Percentiles rank a stretch among this genome's conserved stretches.
These are phyloP conservation scores for Ganoderma sp. DNA, from an alignment of 1,284 basidiomycete species.

Conservation along the genomic window DNA sequence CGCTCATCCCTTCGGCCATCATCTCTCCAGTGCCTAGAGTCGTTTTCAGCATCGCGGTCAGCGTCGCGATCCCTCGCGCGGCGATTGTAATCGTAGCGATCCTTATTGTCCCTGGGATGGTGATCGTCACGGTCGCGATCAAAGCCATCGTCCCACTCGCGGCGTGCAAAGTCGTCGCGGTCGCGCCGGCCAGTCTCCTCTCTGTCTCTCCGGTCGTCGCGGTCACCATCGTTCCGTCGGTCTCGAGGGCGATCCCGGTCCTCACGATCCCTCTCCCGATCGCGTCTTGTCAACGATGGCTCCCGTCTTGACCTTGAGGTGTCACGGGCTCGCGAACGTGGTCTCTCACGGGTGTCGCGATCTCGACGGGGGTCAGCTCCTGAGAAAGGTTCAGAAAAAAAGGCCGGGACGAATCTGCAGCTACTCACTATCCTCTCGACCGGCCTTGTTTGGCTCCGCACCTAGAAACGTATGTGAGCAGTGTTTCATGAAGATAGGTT, in stretches of 20 bases:
- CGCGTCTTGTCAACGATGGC: constrained; percentile 54
- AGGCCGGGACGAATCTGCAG: neutral
- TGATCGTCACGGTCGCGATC: constrained; percentile 44
- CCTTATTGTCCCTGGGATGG: constrained; percentile 44
- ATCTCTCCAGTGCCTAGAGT: constrained; percentile 74
- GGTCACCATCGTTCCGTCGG: constrained; percentile 41
- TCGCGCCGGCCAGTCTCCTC: constrained; percentile 44
- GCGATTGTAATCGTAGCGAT: constrained; percentile 45
- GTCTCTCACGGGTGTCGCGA: constrained; percentile 62
- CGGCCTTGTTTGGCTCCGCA: constrained; percentile 55
- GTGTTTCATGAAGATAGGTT: neutral
- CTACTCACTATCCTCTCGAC: constrained; percentile 65
- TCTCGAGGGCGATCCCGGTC: constrained; percentile 50
- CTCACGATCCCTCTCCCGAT: constrained; percentile 47
- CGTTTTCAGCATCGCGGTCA: constrained; percentile 61
- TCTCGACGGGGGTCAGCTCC: constrained; percentile 61
- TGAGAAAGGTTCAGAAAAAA: constrained; percentile 29
- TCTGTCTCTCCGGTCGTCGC: constrained; percentile 37
- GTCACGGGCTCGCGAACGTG: constrained; percentile 65
- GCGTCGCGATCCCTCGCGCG: constrained; percentile 40
- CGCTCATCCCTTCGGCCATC: constrained; percentile 81
- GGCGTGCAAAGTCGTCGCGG: constrained; percentile 40
- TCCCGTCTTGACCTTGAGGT: constrained; percentile 65
- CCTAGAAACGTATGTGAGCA: constrained; percentile 40
- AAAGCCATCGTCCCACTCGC: constrained; percentile 38